phyloP scores from a whole-genome alignment of 129 eudicot genomes.

The Rutidosis leptorrhynchoides region DNA sequence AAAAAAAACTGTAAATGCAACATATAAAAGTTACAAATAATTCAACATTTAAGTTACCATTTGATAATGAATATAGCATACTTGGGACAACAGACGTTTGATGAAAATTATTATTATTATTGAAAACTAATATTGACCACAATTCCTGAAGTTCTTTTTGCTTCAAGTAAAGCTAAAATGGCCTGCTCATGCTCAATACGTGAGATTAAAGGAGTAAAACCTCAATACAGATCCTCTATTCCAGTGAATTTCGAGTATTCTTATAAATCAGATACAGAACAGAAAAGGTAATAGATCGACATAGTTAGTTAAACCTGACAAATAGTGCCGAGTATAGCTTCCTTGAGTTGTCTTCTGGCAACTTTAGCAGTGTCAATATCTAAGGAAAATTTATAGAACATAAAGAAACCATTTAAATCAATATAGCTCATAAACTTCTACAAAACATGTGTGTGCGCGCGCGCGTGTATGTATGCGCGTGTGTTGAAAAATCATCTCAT shows the following conservation, averaged over 20 bases:
- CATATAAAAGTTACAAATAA: neutral
- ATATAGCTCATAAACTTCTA: neutral
- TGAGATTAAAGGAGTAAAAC: conserved; percentile 21
- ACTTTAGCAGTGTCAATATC: conserved; percentile 87
- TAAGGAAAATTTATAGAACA: conserved; percentile 27
- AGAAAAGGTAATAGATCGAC: neutral
- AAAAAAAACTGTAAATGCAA: conserved; percentile 52
- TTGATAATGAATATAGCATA: conserved; percentile 29
- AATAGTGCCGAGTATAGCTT: conserved; percentile 73
- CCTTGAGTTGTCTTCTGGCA: conserved; percentile 78
- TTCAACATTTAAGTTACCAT: neutral
- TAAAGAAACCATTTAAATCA: neutral
- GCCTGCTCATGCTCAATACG: conserved; percentile 52
- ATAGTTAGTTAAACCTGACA: conserved; percentile 60
- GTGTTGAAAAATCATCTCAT: no score
- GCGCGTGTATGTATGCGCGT: no score
- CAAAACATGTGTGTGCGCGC: neutral
- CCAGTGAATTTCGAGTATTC: neutral
- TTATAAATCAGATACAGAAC: neutral
- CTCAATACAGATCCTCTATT: neutral
- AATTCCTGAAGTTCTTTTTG: conserved; percentile 81
- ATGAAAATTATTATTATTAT: no score
- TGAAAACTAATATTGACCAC: conserved; percentile 93
- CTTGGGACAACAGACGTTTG: conserved; percentile 95
- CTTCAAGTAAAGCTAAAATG: conserved; percentile 81